Evolutionary conservation across 1,139 yeast species (phyloP), one percentile per base, ranked within the genome.

Genomic region (Candida sanyaensis): DNA sequence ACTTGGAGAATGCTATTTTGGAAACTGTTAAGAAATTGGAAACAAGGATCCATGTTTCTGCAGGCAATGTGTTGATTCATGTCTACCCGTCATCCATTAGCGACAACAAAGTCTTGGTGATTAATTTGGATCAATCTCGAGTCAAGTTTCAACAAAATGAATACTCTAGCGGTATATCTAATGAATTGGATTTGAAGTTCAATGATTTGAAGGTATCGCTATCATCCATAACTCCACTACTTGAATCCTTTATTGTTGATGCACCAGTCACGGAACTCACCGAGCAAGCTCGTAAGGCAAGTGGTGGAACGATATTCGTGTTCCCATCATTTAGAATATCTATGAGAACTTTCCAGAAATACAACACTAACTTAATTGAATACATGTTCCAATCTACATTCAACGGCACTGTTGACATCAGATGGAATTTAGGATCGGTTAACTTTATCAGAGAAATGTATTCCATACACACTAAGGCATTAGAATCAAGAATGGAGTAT

Each of bases 361-460:
- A 67, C 42, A 65, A 72, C 10, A 70, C 75, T 12, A 78, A 78
- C 43, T 57, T 76, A 4, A 78, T 91, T 44, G 87, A 87, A 56
- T 89, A 84, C 58, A 68, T 78, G 4, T 92, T 80, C 61, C 77
- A 75, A 43, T 84, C 93, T 33, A 74, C 84, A 2, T 90, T 93
- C 69, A 96, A 91, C 9, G 97, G 96, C 29, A 82, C 90, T 9
- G 96, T 93, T 40, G 96, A 90, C 53, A 84, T 93, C 2, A 80
- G 91, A 40, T 93, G 98, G 98, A 93, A 93, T 62, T 70, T 93
- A 42, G 97, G 98, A 0, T 86, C 96, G 0, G 85, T 92, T n/a
- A 88, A 88, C 57, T 90, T 90, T 55, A 89, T 93, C 34, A 77
- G 96, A 40, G 96, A 90, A 56, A 90, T 93, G 96, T 88, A 65